Evolutionary conservation across 495 filamentous ascomycete genomes (phyloP), one percentile per base, ranked within the genome.

Genomic region (Evernia prunastri): DNA sequence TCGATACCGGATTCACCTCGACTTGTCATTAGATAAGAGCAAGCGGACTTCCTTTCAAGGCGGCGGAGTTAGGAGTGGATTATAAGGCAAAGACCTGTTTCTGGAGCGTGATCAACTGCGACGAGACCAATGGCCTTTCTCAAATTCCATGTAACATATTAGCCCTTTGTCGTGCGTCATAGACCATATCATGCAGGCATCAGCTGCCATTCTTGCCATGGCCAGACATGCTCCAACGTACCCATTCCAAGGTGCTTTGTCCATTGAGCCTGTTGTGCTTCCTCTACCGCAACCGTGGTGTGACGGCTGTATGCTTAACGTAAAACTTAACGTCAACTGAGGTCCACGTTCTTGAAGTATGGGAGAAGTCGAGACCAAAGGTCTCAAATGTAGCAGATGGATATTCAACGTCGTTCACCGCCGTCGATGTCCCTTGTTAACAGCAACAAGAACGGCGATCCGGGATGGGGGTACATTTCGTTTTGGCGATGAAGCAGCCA

Each of bases 1-100:
- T 88, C 86, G 18, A 86, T 87, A 80, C 86, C 86, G 20, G 77
- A 80, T 53, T 88, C 87, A 20, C 87, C 87, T 17, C 77, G 76
- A 40, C 69, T 81, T 62, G 70, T 72, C 23, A 68, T 68, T 51
- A 56, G 67, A 27, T 66, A 60, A 45, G n/a, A 35, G 43, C 25
- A 27, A 35, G 37, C 35, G 8, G 35, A 9, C 23, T 59, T 9
- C 40, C 35, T 39, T 59, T 31, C 49, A 33, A 20, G 51, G 51
- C 29, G 29, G 51, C 51, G 29, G 51, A 54, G 29, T 33, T 29
- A 17, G 51, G 51, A 13, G 51, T 54, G 27, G 15, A 33, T n/a
- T 0, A 20, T 11, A 20, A 7, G 29, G 29, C 29, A 33, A 54
- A 31, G 27, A 33, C 20, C 29, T 17, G 7, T 17, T 18, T 20